These are phyloP conservation scores for Neurospora terricola DNA, from an alignment of 495 filamentous ascomycete genomes.

Conservation along the genomic window DNA sequence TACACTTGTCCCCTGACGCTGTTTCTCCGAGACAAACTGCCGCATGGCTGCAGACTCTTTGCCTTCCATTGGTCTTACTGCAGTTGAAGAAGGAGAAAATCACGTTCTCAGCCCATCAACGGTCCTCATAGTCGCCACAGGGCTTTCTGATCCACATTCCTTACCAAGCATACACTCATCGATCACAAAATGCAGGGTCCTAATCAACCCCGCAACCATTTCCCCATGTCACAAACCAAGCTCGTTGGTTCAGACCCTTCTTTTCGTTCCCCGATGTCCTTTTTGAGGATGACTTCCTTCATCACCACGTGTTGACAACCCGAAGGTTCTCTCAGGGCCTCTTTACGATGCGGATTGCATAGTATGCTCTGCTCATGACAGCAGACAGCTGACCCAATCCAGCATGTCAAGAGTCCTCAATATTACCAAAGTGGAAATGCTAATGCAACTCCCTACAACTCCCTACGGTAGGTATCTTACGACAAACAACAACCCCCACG, in stretches of 20 bases:
- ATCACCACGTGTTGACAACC: neutral
- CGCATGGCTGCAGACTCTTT: neutral
- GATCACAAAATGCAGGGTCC: neutral
- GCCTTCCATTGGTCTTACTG: neutral
- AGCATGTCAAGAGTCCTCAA: neutral
- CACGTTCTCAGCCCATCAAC: neutral
- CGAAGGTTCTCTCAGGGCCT: no score
- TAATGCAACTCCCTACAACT: neutral
- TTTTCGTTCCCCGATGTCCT: neutral
- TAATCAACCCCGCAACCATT: neutral
- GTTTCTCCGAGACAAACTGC: constrained; percentile 1
- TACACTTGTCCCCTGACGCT: neutral
- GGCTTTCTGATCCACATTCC: neutral
- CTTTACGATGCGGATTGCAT: no score
- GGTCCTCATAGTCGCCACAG: neutral
- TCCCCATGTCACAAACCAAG: neutral
- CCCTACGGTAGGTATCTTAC: neutral
- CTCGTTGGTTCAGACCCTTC: neutral
- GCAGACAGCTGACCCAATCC: neutral
- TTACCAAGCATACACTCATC: neutral
- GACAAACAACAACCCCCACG: neutral
- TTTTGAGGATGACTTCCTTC: neutral
- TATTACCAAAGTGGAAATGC: neutral
- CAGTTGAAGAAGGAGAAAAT: neutral
- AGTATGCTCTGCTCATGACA: no score